Evolutionary conservation across 2,329 filamentous ascomycete genomes (phyloP).

Genomic region (Fusarium pseudonygamai): DNA sequence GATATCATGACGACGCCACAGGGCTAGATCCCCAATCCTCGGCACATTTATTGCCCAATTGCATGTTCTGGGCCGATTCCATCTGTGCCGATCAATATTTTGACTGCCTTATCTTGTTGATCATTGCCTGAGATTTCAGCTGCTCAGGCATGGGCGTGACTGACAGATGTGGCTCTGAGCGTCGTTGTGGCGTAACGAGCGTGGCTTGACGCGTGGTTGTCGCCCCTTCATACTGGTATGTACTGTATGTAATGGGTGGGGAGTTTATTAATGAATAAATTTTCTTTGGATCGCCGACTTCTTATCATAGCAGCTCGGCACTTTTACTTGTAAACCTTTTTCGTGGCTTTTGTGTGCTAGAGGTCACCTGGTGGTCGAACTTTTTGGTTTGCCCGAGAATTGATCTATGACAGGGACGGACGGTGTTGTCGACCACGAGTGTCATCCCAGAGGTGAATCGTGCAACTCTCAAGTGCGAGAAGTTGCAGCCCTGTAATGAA

Average conservation of each 20-base stretch:
- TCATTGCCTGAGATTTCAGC: constrained; percentile 13
- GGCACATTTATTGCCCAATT: neutral
- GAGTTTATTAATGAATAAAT: neutral
- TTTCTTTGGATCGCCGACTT: neutral
- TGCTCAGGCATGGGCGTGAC: neutral
- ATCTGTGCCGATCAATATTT: constrained; percentile 3
- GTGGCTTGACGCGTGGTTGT: constrained; percentile 36
- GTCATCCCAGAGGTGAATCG: neutral
- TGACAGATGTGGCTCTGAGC: neutral
- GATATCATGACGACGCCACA: constrained; percentile 26
- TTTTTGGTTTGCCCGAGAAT: neutral
- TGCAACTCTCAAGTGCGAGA: neutral
- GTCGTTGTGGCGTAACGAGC: constrained; percentile 8
- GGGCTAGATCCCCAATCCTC: constrained; percentile 12
- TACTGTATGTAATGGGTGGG: neutral
- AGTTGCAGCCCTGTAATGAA: neutral
- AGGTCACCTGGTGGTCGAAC: neutral
- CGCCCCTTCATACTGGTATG: constrained; percentile 2
- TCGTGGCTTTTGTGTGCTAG: neutral
- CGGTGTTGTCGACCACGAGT: neutral
- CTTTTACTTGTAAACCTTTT: neutral
- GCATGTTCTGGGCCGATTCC: constrained; percentile 1
- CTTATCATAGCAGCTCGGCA: neutral
- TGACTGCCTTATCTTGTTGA: constrained; percentile 24
- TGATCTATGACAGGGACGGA: neutral